Base-by-base conservation (phyloP, 2,329 filamentous ascomycete genomes). In the Penicillium sp. region DNA sequence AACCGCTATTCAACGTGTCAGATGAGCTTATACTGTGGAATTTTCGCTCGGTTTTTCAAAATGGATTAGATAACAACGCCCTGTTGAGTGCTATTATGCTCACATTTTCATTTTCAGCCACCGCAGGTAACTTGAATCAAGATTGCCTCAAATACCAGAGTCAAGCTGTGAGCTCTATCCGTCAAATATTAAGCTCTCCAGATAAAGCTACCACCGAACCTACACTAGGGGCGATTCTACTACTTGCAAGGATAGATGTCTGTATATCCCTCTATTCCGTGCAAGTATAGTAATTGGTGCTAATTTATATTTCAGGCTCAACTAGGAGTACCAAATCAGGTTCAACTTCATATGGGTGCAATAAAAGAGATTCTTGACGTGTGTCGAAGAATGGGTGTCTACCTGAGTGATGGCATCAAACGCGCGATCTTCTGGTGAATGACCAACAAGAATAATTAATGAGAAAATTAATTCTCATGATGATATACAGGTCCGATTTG, bases 381-480 rank as follows among this genome's bases (percentile, higher is more conserved):
- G 0, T 74, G 71, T 50, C 58, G 57, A 48, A 61, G 40, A 5
- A 30, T 61, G 3, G 62, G 67, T 1, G 43, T 73, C 0, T 51
- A 60, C 49, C 49, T 78, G 0, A 75, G 61, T 1, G 65, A 60
- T 8, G 70, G 70, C 0, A 77, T 78, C 4, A 78, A 78, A 53
- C 71, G 75, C 2, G 75, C 75, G 0, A 75, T 77, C 24, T 78
- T 78, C 51, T 78, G 75, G 75, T 76, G 45, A 59, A 67, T 2
- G 17, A 29, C 1, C 7, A 51, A 37, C 4, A 6, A 17, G 21
- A 7, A 17, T 2, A 7, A 17, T 2, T 26, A 1, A 40, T 7
- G 8, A n/a, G n/a, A 9, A 27, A 13, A 27, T 4, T 30, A 26
- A 13, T 17, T 27, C 43, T 32, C 8, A 34, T 18, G 10, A 21